Conservation (phyloP, 2,329 filamentous ascomycete species). For the Nemania sp. region DNA sequence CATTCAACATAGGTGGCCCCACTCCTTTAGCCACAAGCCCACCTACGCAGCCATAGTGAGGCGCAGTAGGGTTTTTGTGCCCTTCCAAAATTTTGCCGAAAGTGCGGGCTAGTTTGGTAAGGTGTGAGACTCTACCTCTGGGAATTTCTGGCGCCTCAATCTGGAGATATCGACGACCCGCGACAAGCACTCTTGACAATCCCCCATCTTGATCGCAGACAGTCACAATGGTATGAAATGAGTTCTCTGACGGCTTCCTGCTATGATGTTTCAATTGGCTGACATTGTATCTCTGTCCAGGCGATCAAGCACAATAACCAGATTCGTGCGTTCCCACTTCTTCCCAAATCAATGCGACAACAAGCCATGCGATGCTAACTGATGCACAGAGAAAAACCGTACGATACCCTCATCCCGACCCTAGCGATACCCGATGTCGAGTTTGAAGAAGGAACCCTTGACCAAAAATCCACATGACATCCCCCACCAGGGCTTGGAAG, state of each 20-base stretch:
- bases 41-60: constrained; percentile 7
- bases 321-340: constrained; percentile 55
- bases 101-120: constrained; percentile 33
- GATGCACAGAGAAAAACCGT: constrained; percentile 74
- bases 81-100: constrained; percentile 46
- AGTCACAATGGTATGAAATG: constrained; percentile 47
- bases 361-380: constrained; percentile 13
- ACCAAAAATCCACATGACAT: too few relatives aligned
- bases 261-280: constrained; percentile 30
- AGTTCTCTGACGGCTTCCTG: constrained; percentile 4
- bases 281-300: constrained; percentile 54
- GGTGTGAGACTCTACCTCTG: constrained; percentile 22
- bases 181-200: constrained; percentile 42
- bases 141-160: constrained; percentile 43
- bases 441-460: background rate
- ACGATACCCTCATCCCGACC: constrained; percentile 46
- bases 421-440: background rate
- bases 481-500: too few relatives aligned
- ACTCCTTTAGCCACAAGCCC: constrained; percentile 18
- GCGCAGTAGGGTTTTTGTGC: constrained; percentile 48
- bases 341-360: background rate
- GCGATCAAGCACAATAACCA: constrained; percentile 99
- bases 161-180: constrained; percentile 41
- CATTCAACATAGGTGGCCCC: too few relatives aligned
- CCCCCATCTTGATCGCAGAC: constrained; percentile 55